These are phyloP conservation scores for Skeletonema grethae DNA, from an alignment of 108 stramenopile species.

Conservation along the genomic window DNA sequence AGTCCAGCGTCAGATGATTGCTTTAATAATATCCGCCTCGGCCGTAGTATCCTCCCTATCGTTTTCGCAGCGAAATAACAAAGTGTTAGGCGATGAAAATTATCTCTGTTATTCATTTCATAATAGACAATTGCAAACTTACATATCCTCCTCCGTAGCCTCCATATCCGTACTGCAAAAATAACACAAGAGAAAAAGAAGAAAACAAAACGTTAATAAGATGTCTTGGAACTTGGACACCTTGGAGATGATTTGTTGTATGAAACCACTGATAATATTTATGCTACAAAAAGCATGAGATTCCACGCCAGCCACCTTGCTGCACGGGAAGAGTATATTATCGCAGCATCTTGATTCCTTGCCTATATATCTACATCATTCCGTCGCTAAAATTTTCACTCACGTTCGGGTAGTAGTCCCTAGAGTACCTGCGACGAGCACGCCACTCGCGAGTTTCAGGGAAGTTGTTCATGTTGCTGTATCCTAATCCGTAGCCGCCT, in stretches of 20 bases:
- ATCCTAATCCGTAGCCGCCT: conserved; percentile 27
- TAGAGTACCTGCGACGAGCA: conserved; percentile 46
- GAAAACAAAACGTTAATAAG: conserved; percentile 9
- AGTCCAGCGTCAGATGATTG: neutral
- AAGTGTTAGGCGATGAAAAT: neutral
- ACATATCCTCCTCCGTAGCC: conserved; percentile 38
- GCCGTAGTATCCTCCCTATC: neutral
- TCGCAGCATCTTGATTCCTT: neutral
- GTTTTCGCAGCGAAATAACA: neutral
- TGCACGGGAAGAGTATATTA: neutral
- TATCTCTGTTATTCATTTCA: too few species aligned
- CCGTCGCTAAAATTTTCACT: conserved; percentile 10
- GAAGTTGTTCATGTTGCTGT: conserved; percentile 48
- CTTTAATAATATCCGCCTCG: neutral
- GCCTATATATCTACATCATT: too few species aligned
- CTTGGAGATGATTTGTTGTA: neutral
- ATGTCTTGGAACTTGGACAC: neutral
- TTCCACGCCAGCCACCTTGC: neutral
- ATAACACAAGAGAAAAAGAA: neutral
- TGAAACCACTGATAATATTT: neutral
- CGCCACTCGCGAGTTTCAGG: conserved; percentile 36
- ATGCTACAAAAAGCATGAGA: conserved; percentile 1
- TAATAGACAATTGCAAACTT: neutral
- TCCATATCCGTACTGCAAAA: conserved; percentile 17
- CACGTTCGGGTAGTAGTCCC: conserved; percentile 29